A percentile compares a stretch with the other conserved stretches of the same genome.
Evolutionary conservation across 2,329 filamentous ascomycete species (phyloP).

Genomic region (Diaporthe ampelina): DNA sequence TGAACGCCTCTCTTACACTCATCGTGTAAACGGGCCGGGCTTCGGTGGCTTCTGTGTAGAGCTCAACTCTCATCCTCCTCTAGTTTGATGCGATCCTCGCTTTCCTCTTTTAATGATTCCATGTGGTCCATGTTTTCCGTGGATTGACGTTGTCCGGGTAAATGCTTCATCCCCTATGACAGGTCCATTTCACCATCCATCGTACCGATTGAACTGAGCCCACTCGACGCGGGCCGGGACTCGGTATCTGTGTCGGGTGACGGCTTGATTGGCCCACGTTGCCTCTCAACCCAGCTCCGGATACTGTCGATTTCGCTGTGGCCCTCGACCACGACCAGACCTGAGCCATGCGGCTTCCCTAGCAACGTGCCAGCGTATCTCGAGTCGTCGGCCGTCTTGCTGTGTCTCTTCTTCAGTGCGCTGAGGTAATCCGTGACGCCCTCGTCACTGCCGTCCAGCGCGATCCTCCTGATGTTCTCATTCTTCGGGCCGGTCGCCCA

Average conservation of each 20-base stretch:
- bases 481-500: constrained; percentile 85
- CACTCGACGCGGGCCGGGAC: constrained; percentile 66
- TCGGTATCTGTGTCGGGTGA: constrained; percentile 48
- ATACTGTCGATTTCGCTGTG: constrained; percentile 77
- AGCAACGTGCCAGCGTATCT: constrained; percentile 89
- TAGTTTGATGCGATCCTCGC: neutral
- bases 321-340: constrained; percentile 81
- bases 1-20: neutral
- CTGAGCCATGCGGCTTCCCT: constrained; percentile 79
- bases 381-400: constrained; percentile 87
- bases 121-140: neutral
- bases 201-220: constrained; percentile 68
- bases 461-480: constrained; percentile 85
- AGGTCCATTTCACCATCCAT: constrained; percentile 64
- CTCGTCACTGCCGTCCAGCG: constrained; percentile 75
- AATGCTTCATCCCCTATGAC: constrained; percentile 43
- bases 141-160: neutral
- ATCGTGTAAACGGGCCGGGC: neutral
- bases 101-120: neutral
- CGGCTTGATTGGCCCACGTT: constrained; percentile 47
- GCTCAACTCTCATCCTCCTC: neutral
- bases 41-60: neutral
- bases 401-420: constrained; percentile 91
- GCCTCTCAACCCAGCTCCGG: constrained; percentile 71
- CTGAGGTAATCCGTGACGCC: constrained; percentile 77